Evolutionary conservation across 1,284 basidiomycete genomes (phyloP).

Genomic region (Malassezia psittaci): DNA sequence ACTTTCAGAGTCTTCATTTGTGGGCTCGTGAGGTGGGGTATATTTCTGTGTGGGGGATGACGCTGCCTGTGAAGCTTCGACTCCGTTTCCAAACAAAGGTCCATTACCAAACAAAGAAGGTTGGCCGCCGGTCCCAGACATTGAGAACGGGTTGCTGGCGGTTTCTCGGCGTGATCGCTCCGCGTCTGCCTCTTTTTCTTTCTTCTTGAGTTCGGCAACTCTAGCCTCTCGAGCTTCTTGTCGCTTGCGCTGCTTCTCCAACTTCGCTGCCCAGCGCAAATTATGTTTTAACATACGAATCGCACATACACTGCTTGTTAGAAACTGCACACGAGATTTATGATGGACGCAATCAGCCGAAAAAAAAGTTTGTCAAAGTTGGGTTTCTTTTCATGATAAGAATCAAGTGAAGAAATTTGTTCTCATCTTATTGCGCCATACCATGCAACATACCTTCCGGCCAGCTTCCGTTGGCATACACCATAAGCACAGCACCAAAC

Average conservation of each 20-base stretch:
- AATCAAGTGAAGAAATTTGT: constrained; percentile 48
- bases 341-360: constrained; percentile 6
- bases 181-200: constrained; percentile 20
- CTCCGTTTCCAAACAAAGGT: background rate
- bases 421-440: constrained; percentile 29
- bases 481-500: constrained; percentile 44
- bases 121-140: constrained; percentile 13
- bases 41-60: background rate
- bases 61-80: background rate
- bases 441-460: constrained; percentile 29
- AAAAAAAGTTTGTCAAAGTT: constrained; percentile 40
- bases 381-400: constrained; percentile 34
- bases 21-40: constrained; percentile 12
- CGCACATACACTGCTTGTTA: constrained; percentile 31
- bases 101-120: constrained; percentile 26
- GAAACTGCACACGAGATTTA: background rate
- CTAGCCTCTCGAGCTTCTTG: constrained; percentile 18
- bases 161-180: constrained; percentile 2
- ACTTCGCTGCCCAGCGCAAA: constrained; percentile 43
- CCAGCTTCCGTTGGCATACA: constrained; percentile 32
- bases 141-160: constrained; percentile 13
- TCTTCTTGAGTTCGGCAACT: constrained; percentile 16
- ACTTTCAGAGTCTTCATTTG: constrained; percentile 13
- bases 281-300: constrained; percentile 41
- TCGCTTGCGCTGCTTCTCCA: constrained; percentile 31